A percentile compares a stretch with the other conserved stretches of the same genome.
phyloP scores from a whole-genome alignment of 495 filamentous ascomycete genomes.

The Annulohypoxylon stygium region DNA sequence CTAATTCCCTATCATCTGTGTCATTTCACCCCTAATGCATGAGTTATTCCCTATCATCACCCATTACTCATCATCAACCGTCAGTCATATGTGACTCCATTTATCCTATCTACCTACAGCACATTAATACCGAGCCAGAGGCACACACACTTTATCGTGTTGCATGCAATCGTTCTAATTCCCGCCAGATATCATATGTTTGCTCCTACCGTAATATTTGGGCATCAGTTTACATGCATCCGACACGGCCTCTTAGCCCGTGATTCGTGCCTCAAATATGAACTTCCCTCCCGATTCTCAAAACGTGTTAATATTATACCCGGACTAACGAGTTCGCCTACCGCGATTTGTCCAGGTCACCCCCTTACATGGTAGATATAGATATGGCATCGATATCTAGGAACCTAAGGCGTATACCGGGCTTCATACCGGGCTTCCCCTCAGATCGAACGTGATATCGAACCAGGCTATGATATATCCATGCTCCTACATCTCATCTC shows the following conservation, averaged over 20 bases:
- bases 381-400: background rate
- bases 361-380: slow-evolving; percentile 27
- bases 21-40: background rate
- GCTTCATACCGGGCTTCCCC: background rate
- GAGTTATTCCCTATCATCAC: background rate
- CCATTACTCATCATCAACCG: too few species aligned
- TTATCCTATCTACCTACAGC: slow-evolving; percentile 24
- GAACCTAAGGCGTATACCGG: background rate
- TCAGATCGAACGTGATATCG: slow-evolving; percentile 1
- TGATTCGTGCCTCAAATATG: slow-evolving; percentile 32
- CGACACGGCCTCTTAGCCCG: slow-evolving; percentile 25
- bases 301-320: slow-evolving; percentile 29
- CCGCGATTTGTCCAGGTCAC: slow-evolving; percentile 21
- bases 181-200: slow-evolving; percentile 15
- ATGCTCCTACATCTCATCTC: slow-evolving; percentile 20
- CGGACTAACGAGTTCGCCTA: slow-evolving; percentile 9
- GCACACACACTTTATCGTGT: background rate
- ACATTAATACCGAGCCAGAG: background rate
- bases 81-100: slow-evolving; percentile 2
- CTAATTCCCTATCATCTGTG: background rate
- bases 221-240: slow-evolving; percentile 37
- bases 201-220: slow-evolving; percentile 30
- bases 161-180: background rate
- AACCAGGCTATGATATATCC: slow-evolving; percentile 17
- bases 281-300: slow-evolving; percentile 13